Conservation (phyloP, 1,284 basidiomycete genomes). For the Volvariella surrecta region DNA sequence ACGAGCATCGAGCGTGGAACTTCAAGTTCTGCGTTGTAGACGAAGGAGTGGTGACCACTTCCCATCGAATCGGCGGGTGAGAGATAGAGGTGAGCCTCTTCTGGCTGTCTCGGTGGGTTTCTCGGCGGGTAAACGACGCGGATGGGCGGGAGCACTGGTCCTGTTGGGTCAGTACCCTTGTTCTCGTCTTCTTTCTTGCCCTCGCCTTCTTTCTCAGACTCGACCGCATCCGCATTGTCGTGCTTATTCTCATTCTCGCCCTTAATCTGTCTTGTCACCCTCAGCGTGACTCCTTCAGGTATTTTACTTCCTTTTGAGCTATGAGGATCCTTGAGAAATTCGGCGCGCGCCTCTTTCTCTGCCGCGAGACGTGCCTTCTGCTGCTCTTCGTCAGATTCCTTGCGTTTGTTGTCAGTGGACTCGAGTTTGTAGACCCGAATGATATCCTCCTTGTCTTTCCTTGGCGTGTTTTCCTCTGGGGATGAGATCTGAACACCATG, state of each 20-base stretch:
- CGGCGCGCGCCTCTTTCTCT: too few species aligned
- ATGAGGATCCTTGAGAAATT: too few species aligned
- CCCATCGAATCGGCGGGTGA: conserved; percentile 23
- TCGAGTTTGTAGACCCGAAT: conserved; percentile 11
- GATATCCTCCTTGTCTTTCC: conserved; percentile 3
- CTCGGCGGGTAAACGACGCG: conserved; percentile 14
- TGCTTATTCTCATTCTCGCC: too few species aligned
- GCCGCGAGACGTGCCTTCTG: too few species aligned
- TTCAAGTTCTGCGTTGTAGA: conserved; percentile 33
- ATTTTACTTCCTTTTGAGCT: conserved; percentile 1
- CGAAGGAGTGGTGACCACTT: conserved; percentile 29
- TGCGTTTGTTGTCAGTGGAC: conserved; percentile 3
- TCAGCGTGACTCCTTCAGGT: background rate
- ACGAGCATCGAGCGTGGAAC: conserved; percentile 27
- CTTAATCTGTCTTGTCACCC: too few species aligned
- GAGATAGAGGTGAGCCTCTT: conserved; percentile 33
- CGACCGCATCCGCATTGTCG: too few species aligned
- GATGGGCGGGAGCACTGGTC: conserved; percentile 16
- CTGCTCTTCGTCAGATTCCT: conserved; percentile 5
- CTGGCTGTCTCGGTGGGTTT: conserved; percentile 10
- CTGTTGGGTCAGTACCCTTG: background rate
- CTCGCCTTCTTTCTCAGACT: too few species aligned
- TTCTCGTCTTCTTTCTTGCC: too few species aligned
- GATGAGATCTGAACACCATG: conserved; percentile 10
- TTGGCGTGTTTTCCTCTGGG: too few species aligned